These are phyloP conservation scores for Hawksworthiomyces lignivorus DNA, from an alignment of 2,329 filamentous ascomycete species.

Conservation along the genomic window DNA sequence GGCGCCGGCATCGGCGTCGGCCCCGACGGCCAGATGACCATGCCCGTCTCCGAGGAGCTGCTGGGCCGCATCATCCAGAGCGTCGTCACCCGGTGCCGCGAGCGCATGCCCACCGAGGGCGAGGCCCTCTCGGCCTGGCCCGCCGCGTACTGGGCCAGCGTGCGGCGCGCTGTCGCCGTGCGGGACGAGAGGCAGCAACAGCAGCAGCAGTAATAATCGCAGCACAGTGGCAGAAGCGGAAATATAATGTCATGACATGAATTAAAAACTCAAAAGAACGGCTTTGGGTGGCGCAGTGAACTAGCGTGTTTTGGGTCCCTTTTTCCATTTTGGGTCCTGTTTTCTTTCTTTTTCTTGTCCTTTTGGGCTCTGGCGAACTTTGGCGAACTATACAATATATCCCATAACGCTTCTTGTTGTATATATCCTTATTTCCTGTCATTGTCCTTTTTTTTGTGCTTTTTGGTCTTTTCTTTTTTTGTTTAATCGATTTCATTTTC, in stretches of 20 bases:
- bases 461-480: conserved; percentile 10
- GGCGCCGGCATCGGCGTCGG: conserved; percentile 12
- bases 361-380: too few relatives aligned
- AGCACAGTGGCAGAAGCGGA: conserved; percentile 19
- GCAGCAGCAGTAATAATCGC: not conserved
- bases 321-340: not conserved
- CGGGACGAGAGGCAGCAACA: conserved; percentile 19
- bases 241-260: conserved; percentile 3
- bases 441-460: not conserved
- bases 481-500: conserved; percentile 13
- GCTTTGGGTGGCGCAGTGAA: too few relatives aligned
- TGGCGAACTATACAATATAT: too few relatives aligned
- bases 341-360: not conserved
- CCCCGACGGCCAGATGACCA: conserved; percentile 31
- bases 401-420: not conserved
- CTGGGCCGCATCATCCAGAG: conserved; percentile 55
- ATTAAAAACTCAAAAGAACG: too few relatives aligned
- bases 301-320: not conserved
- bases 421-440: not conserved
- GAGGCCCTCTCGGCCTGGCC: conserved; percentile 52
- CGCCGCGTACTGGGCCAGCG: conserved; percentile 52
- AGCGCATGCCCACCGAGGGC: conserved; percentile 50
- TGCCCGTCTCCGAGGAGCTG: conserved; percentile 56
- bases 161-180: conserved; percentile 41
- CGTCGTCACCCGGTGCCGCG: conserved; percentile 51